Base-by-base conservation (phyloP, 306 rosid genomes). In the Gillenia trifoliata region DNA sequence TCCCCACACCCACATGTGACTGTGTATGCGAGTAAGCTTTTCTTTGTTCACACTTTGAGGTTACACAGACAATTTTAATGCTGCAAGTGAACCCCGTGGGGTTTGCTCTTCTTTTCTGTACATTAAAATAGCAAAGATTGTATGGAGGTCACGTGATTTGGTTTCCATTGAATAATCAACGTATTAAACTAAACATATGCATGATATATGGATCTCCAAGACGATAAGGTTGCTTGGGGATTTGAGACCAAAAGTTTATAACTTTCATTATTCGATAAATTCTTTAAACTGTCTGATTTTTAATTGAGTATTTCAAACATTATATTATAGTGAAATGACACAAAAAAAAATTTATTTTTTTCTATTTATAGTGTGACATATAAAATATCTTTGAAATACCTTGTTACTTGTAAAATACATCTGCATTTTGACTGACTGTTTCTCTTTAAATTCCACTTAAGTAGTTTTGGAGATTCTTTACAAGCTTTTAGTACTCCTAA, bases 61-160 rank as follows among this genome's bases (percentile, higher is more conserved):
- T 31, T 29, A 11, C 36, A 11, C 3, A 20, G n/a, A 50, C 34
- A 16, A 4, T 57, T 57, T 57, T 57, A 70, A 52, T 54, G 31
- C 59, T 22, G 23, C 29, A 33, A 26, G 19, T n/a, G 26, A 31
- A 61, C 17, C 31, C 22, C 23, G 13, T 31, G 41, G 3, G 55
- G 11, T 20, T 70, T n/a, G 22, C 12, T 45, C 19, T 49, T 45
- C 1, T 16, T n/a, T 29, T 20, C 6, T 9, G 43, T 2, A 33
- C 13, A 16, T 31, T 10, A 43, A 41, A 75, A 20, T 29, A 19
- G 38, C 43, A 25, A 16, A 7, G 2, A 30, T 6, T 8, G 50
- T 11, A 54, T 61, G 70, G 31, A 54, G 16, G 22, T 77, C 80
- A 73, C 50, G 62, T 11, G 70, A 50, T n/a, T 62, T 25, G 34